Conservation (phyloP, 2,329 filamentous ascomycete genomes). For the Fusarium phyllophilum region DNA sequence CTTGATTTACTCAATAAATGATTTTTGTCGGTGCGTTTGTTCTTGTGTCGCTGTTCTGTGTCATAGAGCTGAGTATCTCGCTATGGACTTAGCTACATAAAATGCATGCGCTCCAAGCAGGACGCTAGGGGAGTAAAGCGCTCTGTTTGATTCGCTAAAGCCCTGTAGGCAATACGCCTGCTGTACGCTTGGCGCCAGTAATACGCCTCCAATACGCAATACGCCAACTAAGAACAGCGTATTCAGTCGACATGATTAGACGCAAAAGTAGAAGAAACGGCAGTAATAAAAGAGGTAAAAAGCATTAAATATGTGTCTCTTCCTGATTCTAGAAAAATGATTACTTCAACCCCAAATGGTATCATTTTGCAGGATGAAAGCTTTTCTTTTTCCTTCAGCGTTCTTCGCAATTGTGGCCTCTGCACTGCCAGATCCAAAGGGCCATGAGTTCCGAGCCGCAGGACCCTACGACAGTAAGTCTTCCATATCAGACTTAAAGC, state of each 20-base stretch:
- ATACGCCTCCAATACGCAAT: background rate
- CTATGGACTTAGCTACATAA: background rate
- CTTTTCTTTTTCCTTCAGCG: background rate
- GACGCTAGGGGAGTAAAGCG: background rate
- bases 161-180: background rate
- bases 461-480: background rate
- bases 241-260: background rate
- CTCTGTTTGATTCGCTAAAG: too few relatives aligned
- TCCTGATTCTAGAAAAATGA: background rate
- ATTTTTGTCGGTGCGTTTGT: too few relatives aligned
- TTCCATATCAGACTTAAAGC: rapidly evolving
- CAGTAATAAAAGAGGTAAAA: background rate
- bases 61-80: background rate
- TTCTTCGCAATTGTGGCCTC: background rate
- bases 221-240: background rate
- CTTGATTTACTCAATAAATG: rapidly evolving
- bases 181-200: background rate
- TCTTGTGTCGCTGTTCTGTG: background rate
- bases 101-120: background rate
- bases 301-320: background rate
- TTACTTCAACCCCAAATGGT: background rate
- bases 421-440: background rate
- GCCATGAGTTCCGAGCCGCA: background rate
- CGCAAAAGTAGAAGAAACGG: background rate
- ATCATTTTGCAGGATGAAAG: background rate